Evolutionary conservation across 2,329 filamentous ascomycete species (phyloP).

Genomic region (Botrytis elliptica): DNA sequence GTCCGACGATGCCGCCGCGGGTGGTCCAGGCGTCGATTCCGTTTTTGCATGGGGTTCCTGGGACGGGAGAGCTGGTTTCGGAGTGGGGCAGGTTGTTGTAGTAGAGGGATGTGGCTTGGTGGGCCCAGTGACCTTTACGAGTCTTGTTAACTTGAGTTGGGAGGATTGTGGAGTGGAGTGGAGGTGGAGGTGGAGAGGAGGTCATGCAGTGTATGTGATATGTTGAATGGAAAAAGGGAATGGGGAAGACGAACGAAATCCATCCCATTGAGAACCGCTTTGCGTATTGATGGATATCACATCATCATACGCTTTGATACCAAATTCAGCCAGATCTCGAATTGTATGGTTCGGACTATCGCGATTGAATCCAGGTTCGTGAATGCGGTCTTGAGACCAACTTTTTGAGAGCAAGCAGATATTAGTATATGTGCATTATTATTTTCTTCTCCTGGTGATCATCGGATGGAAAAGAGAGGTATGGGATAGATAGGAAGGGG

Average conservation of each 20-base stretch:
- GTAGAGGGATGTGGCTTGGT: conserved; percentile 33
- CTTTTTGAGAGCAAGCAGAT: conserved; percentile 15
- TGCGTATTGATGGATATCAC: conserved; percentile 49
- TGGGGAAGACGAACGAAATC: conserved; percentile 37
- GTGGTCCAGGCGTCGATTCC: conserved; percentile 28
- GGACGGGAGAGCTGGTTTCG: conserved; percentile 35
- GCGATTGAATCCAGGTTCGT: conserved; percentile 27
- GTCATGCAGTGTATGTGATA: background rate
- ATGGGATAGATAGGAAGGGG: background rate
- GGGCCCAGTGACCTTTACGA: conserved; percentile 34
- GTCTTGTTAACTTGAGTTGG: background rate
- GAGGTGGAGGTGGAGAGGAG: too few relatives aligned
- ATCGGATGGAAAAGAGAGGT: background rate
- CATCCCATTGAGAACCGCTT: conserved; percentile 47
- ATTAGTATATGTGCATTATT: background rate
- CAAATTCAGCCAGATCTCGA: conserved; percentile 27
- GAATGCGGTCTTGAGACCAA: conserved; percentile 26
- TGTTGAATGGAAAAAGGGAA: too few relatives aligned
- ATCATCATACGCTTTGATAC: conserved; percentile 54
- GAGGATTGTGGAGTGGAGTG: background rate
- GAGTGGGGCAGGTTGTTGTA: conserved; percentile 38
- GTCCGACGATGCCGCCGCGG: conserved; percentile 34
- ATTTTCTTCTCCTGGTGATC: background rate
- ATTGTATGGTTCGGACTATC: conserved; percentile 24
- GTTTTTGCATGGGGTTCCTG: conserved; percentile 39